A percentile compares a stretch with the other conserved stretches of the same genome.
These are phyloP conservation scores for Sisymbrium altissimum DNA, from an alignment of 345 rosid species.

Conservation along the genomic window DNA sequence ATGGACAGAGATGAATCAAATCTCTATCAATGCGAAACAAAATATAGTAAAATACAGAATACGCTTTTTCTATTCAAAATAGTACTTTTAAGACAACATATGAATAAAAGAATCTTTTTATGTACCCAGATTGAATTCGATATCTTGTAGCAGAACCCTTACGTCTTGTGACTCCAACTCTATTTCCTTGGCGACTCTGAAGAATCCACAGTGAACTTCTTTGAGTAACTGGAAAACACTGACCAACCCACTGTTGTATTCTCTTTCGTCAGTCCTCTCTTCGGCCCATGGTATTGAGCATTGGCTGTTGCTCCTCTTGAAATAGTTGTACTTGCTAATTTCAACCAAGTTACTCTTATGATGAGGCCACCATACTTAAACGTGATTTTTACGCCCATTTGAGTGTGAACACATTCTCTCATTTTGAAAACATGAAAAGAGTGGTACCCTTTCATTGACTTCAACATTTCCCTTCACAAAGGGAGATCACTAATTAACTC, in stretches of 20 bases:
- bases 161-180: conserved; percentile 15
- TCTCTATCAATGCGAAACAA: not conserved
- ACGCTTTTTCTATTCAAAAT: too few relatives aligned
- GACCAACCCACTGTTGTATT: conserved; percentile 33
- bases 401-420: too few relatives aligned
- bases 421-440: too few relatives aligned
- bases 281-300: conserved; percentile 36
- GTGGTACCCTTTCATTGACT: too few relatives aligned
- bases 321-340: conserved; percentile 45
- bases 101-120: too few relatives aligned
- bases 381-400: too few relatives aligned
- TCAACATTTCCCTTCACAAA: too few relatives aligned
- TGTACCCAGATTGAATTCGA: too few relatives aligned
- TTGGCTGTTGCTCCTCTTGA: conserved; percentile 35
- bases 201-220: conserved; percentile 9
- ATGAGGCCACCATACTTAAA: too few relatives aligned
- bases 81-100: too few relatives aligned
- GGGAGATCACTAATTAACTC: too few relatives aligned
- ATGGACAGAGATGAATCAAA: not conserved
- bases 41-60: too few relatives aligned
- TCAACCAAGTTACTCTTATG: conserved; percentile 10
- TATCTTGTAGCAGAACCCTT: conserved; percentile 19
- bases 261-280: conserved; percentile 47
- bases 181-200: not conserved
- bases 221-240: conserved; percentile 36